Evolutionary conservation across 768 basidiomycete genomes (phyloP).

Genomic region (Suillus ampliporus): DNA sequence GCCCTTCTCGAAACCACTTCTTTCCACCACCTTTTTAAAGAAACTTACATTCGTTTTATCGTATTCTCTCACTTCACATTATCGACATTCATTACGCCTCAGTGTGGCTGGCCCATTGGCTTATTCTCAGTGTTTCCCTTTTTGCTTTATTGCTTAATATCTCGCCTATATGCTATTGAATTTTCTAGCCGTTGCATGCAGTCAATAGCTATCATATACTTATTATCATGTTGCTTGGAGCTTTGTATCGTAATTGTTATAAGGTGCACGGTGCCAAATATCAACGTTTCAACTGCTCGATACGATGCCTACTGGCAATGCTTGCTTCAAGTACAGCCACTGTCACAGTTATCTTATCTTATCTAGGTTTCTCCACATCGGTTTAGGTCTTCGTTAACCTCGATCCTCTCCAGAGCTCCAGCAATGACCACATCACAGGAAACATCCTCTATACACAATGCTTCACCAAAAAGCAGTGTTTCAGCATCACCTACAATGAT

Average conservation of each 20-base stretch:
- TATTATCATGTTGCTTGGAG: not conserved
- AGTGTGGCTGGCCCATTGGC: no score
- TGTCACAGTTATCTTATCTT: not conserved
- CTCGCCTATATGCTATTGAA: not conserved
- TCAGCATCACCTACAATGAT: constrained; percentile 45
- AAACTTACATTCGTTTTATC: not conserved
- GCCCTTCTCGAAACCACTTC: no score
- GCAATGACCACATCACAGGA: constrained; percentile 9
- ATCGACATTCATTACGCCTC: not conserved
- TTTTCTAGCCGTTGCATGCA: not conserved
- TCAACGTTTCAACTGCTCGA: no score
- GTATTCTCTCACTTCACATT: not conserved
- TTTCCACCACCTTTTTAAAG: not conserved
- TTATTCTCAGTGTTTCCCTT: not conserved
- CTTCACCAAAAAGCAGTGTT: not conserved
- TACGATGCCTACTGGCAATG: no score
- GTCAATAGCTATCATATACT: not conserved
- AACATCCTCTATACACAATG: not conserved
- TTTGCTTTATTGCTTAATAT: not conserved
- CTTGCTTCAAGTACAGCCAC: no score
- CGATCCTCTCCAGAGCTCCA: not conserved
- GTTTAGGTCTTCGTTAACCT: no score
- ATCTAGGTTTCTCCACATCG: not conserved
- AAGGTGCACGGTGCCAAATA: no score
- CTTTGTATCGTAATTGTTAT: not conserved